Evolutionary conservation across 441 rosid genomes (phyloP), one percentile per base, ranked within the genome.

Genomic region (Lepidium campestre): DNA sequence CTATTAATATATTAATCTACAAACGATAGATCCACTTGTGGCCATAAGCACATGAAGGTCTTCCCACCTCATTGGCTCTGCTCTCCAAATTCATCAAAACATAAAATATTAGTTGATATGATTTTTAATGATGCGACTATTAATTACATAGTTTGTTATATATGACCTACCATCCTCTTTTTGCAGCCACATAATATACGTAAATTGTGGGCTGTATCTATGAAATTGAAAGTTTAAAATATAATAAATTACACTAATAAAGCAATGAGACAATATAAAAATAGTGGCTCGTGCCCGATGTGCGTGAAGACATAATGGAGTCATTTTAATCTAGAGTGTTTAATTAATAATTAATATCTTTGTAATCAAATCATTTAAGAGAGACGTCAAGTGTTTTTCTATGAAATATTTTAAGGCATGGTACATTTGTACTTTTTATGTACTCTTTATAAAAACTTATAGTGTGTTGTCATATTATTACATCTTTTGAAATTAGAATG

Each of bases 301-400:
- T 47, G 70, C 46, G 65, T 39, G 31, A 39, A 48, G 70, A 72
- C 76, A 72, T 65, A 58, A 73, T 73, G 72, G 68, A 60, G 68
- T 73, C 77, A 66, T 73, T 27, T n/a, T n/a, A n/a, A n/a, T n/a
- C 40, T 66, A 13, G 47, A 57, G 57, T 54, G 62, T 49, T 31
- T n/a, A n/a, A n/a, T n/a, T n/a, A n/a, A n/a, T n/a, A 29, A 7
- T 66, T 50, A 32, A 19, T 71, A 65, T 64, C 59, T 55, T 55
- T 57, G 53, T 55, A 59, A 40, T 65, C 40, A 65, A 34, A 58
- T 58, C 40, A 34, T 57, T 65, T 22, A 7, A 12, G 31, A 34
- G 61, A 65, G 41, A 34, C 27, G 49, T 72, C 67, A 52, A 72
- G 71, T 49, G 67, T 10, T 49, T 59, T 36, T 53, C 57, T 52